Percentiles rank a stretch among this genome's conserved stretches.
Evolutionary conservation across 495 filamentous ascomycete species (phyloP).

Genomic region (Penicillium macrosclerotiorum): DNA sequence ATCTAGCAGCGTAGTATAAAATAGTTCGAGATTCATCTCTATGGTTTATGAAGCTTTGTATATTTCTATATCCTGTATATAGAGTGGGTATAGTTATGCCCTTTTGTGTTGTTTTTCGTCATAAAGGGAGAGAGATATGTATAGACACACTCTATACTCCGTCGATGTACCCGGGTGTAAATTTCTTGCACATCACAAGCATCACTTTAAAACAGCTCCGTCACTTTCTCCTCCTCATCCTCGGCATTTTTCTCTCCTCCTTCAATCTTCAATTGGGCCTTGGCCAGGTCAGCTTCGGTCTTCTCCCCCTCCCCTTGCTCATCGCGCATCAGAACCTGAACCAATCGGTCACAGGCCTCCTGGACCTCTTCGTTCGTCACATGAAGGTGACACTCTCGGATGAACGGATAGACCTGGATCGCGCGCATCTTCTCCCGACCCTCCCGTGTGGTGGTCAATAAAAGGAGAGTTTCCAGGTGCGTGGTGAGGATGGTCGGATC

Average conservation of each 20-base stretch:
- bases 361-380: constrained; percentile 77
- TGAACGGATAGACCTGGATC: constrained; percentile 82
- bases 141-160: too few species aligned
- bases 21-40: too few species aligned
- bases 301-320: constrained; percentile 45
- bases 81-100: too few species aligned
- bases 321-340: constrained; percentile 89
- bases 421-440: constrained; percentile 70
- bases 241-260: constrained; percentile 7
- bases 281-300: constrained; percentile 15
- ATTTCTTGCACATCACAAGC: constrained; percentile 7
- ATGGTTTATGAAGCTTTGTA: too few species aligned
- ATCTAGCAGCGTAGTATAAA: too few species aligned
- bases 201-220: constrained; percentile 39
- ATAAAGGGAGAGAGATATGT: too few species aligned
- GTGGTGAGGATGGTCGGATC: constrained; percentile 74
- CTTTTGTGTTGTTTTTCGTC: too few species aligned
- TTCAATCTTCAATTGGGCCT: constrained; percentile 21
- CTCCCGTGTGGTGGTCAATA: constrained; percentile 75
- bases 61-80: too few species aligned
- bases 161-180: too few species aligned
- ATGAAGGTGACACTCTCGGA: constrained; percentile 79
- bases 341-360: constrained; percentile 83
- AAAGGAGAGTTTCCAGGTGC: constrained; percentile 81
- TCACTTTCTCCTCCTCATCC: constrained; percentile 43